Base-by-base conservation (phyloP, 805 yeast species). In the Candida broadrunensis region DNA sequence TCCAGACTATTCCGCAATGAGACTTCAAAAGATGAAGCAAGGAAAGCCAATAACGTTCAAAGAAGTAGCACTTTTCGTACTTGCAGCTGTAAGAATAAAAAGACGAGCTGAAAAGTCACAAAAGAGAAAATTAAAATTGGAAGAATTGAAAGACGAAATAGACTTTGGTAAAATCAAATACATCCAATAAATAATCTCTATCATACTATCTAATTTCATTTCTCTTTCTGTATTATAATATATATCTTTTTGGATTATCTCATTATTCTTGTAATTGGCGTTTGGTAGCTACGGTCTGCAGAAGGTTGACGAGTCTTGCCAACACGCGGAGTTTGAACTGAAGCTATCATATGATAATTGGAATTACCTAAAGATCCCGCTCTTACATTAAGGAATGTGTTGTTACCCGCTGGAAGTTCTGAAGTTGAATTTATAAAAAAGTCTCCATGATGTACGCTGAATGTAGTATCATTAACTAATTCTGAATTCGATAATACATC, bases 211-310 rank as follows among this genome's bases (percentile, higher is more conserved):
- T 38, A 36, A 21, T 9, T 21, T 21, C 24, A 21, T 21, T 21
- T 21, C 24, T 21, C 6, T 7, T 7, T 21, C 24, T 33, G 21
- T 15, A 18, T 19, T 38, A 24, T 19, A 17, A 30, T 18, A 41
- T 16, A 39, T 41, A 6, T 7, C 8, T 41, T 41, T 26, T 39
- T 25, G 15, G 24, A 35, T 43, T 50, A 49, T 37, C 72, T 54
- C 55, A 62, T 56, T 11, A 66, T 65, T 33, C 73, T 53, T 1
- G 72, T 52, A 19, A 69, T 61, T 1, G 75, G 75, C 1, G 75
- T 69, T 46, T 67, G 73, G 45, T 65, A 66, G 32, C 49, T 60
- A 44, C 63, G 61, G 36, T 70, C 75, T 17, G 57, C 58, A 1
- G 72, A 63, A 1, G 62, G 50, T 46, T 67, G 73, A 27, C 75